Conservation (phyloP, 179 eudicot species). For the Nepenthes alata region DNA sequence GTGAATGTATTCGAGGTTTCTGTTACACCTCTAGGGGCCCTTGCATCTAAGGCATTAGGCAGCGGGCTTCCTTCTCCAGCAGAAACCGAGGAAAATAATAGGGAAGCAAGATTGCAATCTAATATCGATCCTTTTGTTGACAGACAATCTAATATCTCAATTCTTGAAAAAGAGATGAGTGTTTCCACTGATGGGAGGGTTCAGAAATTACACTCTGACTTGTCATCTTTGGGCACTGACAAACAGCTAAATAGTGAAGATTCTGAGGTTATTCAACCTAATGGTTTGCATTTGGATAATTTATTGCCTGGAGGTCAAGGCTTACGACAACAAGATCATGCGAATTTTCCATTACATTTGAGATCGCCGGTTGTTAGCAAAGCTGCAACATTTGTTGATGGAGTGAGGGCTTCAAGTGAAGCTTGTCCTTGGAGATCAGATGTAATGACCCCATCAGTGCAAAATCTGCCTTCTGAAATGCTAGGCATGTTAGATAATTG, state of each 20-base stretch:
- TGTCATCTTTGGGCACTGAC: slow-evolving; percentile 28
- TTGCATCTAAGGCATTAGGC: slow-evolving; percentile 13
- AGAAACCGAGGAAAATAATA: slow-evolving; percentile 9
- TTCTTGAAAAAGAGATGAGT: slow-evolving; percentile 16
- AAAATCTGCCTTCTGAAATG: slow-evolving; percentile 22
- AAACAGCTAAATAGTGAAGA: slow-evolving; percentile 16
- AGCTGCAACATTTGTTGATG: slow-evolving; percentile 17
- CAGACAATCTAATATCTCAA: slow-evolving; percentile 12
- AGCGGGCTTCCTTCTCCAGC: slow-evolving; percentile 12
- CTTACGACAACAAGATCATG: slow-evolving; percentile 16
- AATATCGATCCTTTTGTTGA: slow-evolving; percentile 10
- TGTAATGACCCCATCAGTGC: slow-evolving; percentile 14
- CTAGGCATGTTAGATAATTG: slow-evolving; percentile 49
- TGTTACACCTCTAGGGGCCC: slow-evolving; percentile 11
- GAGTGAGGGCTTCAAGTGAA: slow-evolving; percentile 9
- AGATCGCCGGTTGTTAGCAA: slow-evolving; percentile 11
- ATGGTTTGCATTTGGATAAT: slow-evolving; percentile 22
- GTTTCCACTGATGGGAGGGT: slow-evolving; percentile 19
- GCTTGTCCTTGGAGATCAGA: slow-evolving; percentile 14
- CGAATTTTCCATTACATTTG: slow-evolving; percentile 26
- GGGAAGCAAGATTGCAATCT: slow-evolving; percentile 6
- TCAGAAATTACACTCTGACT: slow-evolving; percentile 27
- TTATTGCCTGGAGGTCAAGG: slow-evolving; percentile 18
- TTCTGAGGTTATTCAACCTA: slow-evolving; percentile 15
- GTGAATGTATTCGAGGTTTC: slow-evolving; percentile 27